Conservation (phyloP, 2,329 filamentous ascomycete species). For the Talaromyces sp. region DNA sequence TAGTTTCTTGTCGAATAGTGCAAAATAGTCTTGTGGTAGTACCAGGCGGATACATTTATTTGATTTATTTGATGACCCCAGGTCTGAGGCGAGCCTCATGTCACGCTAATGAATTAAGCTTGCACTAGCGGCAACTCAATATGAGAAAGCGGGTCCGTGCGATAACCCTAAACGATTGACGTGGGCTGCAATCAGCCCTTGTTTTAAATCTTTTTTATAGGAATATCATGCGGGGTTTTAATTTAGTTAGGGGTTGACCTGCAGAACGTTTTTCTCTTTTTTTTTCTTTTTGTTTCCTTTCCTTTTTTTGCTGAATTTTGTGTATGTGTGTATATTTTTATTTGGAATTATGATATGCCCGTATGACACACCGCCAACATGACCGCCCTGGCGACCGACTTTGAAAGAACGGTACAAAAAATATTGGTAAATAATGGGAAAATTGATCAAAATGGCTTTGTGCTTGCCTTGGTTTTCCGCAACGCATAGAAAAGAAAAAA, state of each 20-base stretch:
- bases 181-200: background rate
- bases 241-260: background rate
- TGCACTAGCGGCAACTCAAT: background rate
- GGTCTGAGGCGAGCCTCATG: background rate
- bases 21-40: background rate
- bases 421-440: background rate
- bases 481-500: background rate
- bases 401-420: background rate
- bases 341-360: background rate
- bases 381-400: background rate
- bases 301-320: background rate
- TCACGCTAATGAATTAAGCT: background rate
- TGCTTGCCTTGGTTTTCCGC: background rate
- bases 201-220: background rate
- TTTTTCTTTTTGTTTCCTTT: no score
- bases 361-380: background rate
- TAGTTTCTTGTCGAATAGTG: background rate
- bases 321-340: background rate
- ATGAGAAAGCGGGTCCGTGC: background rate
- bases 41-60: background rate
- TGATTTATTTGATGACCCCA: background rate
- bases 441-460: background rate
- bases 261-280: background rate
- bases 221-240: no score
- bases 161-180: background rate